A percentile compares a stretch with the other conserved stretches of the same genome.
phyloP scores from a whole-genome alignment of 306 rosid genomes.

The Vicia villosa region DNA sequence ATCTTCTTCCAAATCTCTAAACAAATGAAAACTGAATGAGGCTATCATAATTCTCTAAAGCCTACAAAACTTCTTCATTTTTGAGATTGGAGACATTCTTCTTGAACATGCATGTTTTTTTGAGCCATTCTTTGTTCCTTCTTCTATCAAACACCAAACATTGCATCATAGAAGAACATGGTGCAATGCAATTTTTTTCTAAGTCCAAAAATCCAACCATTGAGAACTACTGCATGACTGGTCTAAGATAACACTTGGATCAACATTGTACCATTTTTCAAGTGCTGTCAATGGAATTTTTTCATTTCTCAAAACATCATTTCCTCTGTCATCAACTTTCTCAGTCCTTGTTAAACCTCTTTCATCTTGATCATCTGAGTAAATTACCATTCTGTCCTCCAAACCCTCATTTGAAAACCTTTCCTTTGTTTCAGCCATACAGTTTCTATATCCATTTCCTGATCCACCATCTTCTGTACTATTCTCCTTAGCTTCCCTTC shows the following conservation, averaged over 20 bases:
- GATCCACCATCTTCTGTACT: conserved; percentile 46
- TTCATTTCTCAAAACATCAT: conserved; percentile 43
- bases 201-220: conserved; percentile 71
- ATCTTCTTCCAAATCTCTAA: conserved; percentile 38
- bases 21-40: conserved; percentile 29
- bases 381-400: not conserved
- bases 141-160: conserved; percentile 28
- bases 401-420: conserved; percentile 39
- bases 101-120: conserved; percentile 9
- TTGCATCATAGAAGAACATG: conserved; percentile 29
- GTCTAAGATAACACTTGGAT: conserved; percentile 52
- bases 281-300: conserved; percentile 51
- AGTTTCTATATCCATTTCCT: conserved; percentile 41
- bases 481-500: conserved; percentile 39
- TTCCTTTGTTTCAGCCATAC: conserved; percentile 42
- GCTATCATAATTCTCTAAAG: conserved; percentile 40
- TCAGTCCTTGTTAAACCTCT: conserved; percentile 29
- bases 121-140: conserved; percentile 34
- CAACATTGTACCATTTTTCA: conserved; percentile 63
- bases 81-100: conserved; percentile 27
- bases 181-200: conserved; percentile 24
- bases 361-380: conserved; percentile 41
- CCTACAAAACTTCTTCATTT: conserved; percentile 37
- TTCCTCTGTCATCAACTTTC: conserved; percentile 40
- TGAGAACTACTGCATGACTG: conserved; percentile 56